Evolutionary conservation across 805 yeast genomes (phyloP).

Genomic region (Metschnikowia amazonensis): DNA sequence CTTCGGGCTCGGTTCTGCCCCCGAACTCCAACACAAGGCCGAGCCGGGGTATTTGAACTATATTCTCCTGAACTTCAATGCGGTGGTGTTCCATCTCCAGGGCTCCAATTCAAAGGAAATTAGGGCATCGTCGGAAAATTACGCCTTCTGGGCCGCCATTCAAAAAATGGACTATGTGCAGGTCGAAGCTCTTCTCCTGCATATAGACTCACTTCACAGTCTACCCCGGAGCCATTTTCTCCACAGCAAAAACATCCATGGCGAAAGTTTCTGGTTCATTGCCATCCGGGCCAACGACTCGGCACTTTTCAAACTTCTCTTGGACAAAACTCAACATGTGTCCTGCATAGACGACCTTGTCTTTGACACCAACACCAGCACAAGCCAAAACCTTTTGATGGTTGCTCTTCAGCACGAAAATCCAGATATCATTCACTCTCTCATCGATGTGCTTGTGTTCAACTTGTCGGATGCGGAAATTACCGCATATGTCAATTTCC

Average conservation of each 20-base stretch:
- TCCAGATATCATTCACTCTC: conserved; percentile 40
- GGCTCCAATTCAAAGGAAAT: conserved; percentile 29
- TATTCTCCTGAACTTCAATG: conserved; percentile 79
- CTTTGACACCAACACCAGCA: conserved; percentile 52
- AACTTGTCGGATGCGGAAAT: conserved; percentile 47
- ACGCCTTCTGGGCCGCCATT: conserved; percentile 51
- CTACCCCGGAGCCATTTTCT: conserved; percentile 24
- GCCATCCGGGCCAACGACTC: conserved; percentile 51
- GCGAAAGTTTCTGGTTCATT: conserved; percentile 68
- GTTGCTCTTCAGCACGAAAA: conserved; percentile 58
- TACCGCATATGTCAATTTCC: conserved; percentile 42
- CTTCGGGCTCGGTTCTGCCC: conserved; percentile 40
- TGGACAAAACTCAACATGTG: conserved; percentile 43
- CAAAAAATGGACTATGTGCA: conserved; percentile 24
- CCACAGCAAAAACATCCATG: conserved; percentile 35
- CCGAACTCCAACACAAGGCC: background rate
- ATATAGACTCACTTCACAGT: conserved; percentile 9
- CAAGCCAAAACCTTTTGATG: conserved; percentile 54
- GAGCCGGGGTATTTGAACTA: conserved; percentile 68
- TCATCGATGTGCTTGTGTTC: conserved; percentile 40
- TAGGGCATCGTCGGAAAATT: conserved; percentile 45
- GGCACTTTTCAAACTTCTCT: conserved; percentile 42
- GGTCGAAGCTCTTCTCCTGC: conserved; percentile 17
- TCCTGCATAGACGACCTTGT: conserved; percentile 66
- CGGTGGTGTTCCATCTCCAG: conserved; percentile 62